These are phyloP conservation scores for Boletus semigastroideus DNA, from an alignment of 1,284 basidiomycete genomes.

Conservation along the genomic window DNA sequence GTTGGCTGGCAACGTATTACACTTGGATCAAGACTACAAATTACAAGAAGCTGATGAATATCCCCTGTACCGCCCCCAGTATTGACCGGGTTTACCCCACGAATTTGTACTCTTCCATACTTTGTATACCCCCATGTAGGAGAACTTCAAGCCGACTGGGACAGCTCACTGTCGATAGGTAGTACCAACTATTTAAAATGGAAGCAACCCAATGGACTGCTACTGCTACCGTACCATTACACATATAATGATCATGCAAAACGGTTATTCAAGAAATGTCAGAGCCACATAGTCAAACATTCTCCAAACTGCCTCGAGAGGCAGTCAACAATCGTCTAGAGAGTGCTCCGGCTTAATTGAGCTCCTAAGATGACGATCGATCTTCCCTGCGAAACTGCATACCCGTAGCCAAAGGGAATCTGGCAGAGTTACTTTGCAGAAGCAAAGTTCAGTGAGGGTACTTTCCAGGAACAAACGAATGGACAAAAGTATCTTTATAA, in stretches of 20 bases:
- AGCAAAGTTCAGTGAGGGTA: constrained; percentile 41
- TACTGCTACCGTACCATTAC: background rate
- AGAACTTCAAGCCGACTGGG: background rate
- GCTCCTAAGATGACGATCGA: constrained; percentile 39
- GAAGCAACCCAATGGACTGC: background rate
- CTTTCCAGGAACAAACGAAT: background rate
- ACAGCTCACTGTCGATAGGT: background rate
- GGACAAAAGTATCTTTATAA: background rate
- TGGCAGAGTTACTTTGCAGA: constrained; percentile 45
- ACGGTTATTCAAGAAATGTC: constrained; percentile 38
- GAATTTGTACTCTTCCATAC: background rate
- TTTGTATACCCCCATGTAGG: background rate
- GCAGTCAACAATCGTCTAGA: constrained; percentile 43
- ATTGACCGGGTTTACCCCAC: constrained; percentile 12
- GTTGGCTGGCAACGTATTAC: constrained; percentile 37
- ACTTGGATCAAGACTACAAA: constrained; percentile 34
- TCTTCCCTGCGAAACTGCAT: constrained; percentile 45
- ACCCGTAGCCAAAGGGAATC: constrained; percentile 45
- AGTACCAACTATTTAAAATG: constrained; percentile 1
- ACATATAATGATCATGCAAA: background rate
- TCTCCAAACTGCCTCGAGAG: constrained; percentile 48
- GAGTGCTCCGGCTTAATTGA: constrained; percentile 81
- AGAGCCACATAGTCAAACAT: constrained; percentile 76
- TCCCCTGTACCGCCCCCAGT: constrained; percentile 23
- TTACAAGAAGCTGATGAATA: constrained; percentile 33